Base-by-base conservation (phyloP, 768 basidiomycete genomes). In the Xerocomellus amylosporus region DNA sequence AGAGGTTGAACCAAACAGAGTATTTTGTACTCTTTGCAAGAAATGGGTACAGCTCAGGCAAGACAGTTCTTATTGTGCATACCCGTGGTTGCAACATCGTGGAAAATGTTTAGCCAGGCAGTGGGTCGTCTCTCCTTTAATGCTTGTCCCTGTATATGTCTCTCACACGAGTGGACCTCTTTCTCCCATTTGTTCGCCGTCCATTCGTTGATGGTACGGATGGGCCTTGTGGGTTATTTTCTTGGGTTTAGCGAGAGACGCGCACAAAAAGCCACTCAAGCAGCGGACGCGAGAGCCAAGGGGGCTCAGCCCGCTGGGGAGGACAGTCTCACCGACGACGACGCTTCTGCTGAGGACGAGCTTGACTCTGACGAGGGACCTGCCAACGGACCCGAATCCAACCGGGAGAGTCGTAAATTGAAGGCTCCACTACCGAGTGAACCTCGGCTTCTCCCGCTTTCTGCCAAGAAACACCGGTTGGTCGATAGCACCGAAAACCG, bases 21-120 rank as follows among this genome's bases (percentile, higher is more conserved):
- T 90, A 0, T 88, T 90, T 60, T 92, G 89, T 64, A 75, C 77
- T 3, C 69, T 90, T 2, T 92, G 90, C 65, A 76, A 80, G 63
- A 90, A 90, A 69, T 91, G 89, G 89, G 87, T 91, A 1, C 89
- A 90, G 68, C 76, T 91, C 19, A 70, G 89, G 39, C 88, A 89
- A 66, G 88, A 91, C 60, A 84, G 82, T 55, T 81, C 82, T 10
- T 91, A 86, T 66, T 91, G 88, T 59, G 86, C 88, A 49, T 88
- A 90, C 65, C 88, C 89, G 37, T 91, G 88, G 89, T 66, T 84
- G 54, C 86, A 88, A 71, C 89, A 91, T 68, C 80, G 86, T 19
- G 80, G 77, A 24, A 91, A 89, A 69, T 90, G 89, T 73, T 66
- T 88, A 42, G 79, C 82, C n/a, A 71, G 87, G 63, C 77, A 83